phyloP scores from a whole-genome alignment of 805 yeast species.

The Candida nonsorbophila region DNA sequence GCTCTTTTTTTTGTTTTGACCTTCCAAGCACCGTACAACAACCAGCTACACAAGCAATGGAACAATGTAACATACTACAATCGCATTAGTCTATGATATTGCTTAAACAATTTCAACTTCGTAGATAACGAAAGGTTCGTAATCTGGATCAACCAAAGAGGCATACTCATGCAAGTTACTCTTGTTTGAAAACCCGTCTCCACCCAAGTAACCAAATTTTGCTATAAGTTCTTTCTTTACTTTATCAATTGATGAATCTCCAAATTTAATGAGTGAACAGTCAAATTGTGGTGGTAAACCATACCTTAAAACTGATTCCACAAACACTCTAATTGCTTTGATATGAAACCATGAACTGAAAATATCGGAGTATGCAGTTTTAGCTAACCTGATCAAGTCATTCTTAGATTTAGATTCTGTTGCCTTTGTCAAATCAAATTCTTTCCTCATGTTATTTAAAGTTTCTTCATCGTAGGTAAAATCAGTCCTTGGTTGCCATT shows the following conservation, averaged over 20 bases:
- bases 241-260: conserved; percentile 35
- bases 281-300: conserved; percentile 94
- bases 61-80: neutral
- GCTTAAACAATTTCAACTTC: conserved; percentile 32
- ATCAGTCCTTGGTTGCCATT: conserved; percentile 86
- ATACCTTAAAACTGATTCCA: conserved; percentile 90
- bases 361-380: conserved; percentile 86
- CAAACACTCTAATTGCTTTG: conserved; percentile 80
- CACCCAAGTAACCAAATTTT: conserved; percentile 86
- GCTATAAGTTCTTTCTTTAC: conserved; percentile 66
- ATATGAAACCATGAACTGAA: conserved; percentile 86
- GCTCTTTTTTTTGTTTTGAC: conserved; percentile 54
- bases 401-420: conserved; percentile 67
- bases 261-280: conserved; percentile 43
- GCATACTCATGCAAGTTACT: conserved; percentile 84
- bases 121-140: conserved; percentile 93
- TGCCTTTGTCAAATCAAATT: conserved; percentile 69
- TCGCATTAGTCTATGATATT: neutral
- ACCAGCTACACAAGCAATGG: neutral
- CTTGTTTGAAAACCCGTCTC: conserved; percentile 72
- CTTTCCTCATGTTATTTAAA: conserved; percentile 68
- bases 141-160: conserved; percentile 87
- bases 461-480: conserved; percentile 78
- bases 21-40: no score
- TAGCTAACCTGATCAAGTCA: conserved; percentile 77